Conservation (phyloP, 148 eudicot genomes). For the Rhododendron vialii region DNA sequence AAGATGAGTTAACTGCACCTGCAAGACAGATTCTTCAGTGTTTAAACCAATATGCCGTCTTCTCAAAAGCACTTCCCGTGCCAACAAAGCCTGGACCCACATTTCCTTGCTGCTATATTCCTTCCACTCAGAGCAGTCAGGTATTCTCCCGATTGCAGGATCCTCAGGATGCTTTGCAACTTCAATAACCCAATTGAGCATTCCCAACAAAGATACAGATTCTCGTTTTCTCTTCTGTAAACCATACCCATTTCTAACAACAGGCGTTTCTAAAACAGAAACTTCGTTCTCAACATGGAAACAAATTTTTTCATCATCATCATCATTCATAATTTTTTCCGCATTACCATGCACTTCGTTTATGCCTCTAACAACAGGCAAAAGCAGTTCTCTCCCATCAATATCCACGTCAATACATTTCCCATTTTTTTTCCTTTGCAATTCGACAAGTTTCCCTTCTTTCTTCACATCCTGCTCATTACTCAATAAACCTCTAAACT, state of each 20-base stretch:
- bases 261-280: slow-evolving; percentile 11
- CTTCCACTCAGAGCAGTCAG: slow-evolving; percentile 37
- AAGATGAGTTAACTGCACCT: slow-evolving; percentile 38
- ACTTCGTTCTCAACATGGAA: not conserved
- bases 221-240: slow-evolving; percentile 63
- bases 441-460: slow-evolving; percentile 8
- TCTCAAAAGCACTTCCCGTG: slow-evolving; percentile 50
- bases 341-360: slow-evolving; percentile 11
- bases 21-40: slow-evolving; percentile 20
- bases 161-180: slow-evolving; percentile 53
- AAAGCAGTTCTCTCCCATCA: slow-evolving; percentile 11
- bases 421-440: slow-evolving; percentile 18
- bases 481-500: slow-evolving; percentile 26
- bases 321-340: slow-evolving; percentile 20
- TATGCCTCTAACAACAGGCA: not conserved
- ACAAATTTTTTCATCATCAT: slow-evolving; percentile 30
- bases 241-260: slow-evolving; percentile 14
- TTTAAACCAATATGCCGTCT: slow-evolving; percentile 25
- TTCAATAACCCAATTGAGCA: slow-evolving; percentile 59
- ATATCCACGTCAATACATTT: slow-evolving; percentile 18
- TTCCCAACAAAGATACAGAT: slow-evolving; percentile 26
- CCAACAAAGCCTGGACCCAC: slow-evolving; percentile 39
- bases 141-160: slow-evolving; percentile 31
- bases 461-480: slow-evolving; percentile 14
- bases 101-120: slow-evolving; percentile 26